Percentiles rank a stretch among this genome's conserved stretches.
These are phyloP conservation scores for Fusarium buxicola DNA, from an alignment of 2,329 filamentous ascomycete genomes.

Conservation along the genomic window DNA sequence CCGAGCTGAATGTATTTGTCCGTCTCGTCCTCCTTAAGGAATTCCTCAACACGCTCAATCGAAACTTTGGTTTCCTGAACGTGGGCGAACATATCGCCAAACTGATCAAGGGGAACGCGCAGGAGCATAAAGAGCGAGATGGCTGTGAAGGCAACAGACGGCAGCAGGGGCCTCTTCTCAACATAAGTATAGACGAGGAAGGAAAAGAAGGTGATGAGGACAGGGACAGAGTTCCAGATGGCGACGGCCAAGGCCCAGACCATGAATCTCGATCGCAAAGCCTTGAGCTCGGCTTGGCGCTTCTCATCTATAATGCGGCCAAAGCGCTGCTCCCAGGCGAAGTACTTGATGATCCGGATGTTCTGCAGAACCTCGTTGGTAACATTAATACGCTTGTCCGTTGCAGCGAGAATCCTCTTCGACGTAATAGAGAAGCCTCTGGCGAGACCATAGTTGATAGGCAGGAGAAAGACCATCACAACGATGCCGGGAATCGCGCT, in stretches of 20 bases:
- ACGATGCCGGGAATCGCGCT: conserved; percentile 94
- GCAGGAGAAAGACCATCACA: conserved; percentile 89
- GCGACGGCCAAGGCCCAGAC: conserved; percentile 93
- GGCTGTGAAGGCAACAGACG: conserved; percentile 94
- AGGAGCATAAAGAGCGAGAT: conserved; percentile 96
- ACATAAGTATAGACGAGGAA: conserved; percentile 93
- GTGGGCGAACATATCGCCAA: conserved; percentile 98
- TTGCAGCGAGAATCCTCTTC: conserved; percentile 90
- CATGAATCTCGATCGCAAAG: conserved; percentile 84
- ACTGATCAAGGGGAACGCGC: conserved; percentile 90
- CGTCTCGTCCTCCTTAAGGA: conserved; percentile 92
- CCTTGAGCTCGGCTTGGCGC: conserved; percentile 79
- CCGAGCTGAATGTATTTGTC: conserved; percentile 92
- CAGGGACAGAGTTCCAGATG: conserved; percentile 95
- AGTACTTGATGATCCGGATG: conserved; percentile 99
- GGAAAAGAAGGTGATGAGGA: conserved; percentile 95
- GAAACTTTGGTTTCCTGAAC: conserved; percentile 98
- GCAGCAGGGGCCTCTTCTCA: conserved; percentile 88
- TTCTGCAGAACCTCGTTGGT: conserved; percentile 98
- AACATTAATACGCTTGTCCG: conserved; percentile 93
- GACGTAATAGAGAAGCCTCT: conserved; percentile 87
- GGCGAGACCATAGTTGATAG: conserved; percentile 90
- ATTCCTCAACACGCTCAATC: conserved; percentile 95
- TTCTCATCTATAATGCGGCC: conserved; percentile 89
- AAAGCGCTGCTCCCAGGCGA: conserved; percentile 97